Evolutionary conservation across 148 eudicot genomes (phyloP).

Genomic region (Euryodendron excelsum): DNA sequence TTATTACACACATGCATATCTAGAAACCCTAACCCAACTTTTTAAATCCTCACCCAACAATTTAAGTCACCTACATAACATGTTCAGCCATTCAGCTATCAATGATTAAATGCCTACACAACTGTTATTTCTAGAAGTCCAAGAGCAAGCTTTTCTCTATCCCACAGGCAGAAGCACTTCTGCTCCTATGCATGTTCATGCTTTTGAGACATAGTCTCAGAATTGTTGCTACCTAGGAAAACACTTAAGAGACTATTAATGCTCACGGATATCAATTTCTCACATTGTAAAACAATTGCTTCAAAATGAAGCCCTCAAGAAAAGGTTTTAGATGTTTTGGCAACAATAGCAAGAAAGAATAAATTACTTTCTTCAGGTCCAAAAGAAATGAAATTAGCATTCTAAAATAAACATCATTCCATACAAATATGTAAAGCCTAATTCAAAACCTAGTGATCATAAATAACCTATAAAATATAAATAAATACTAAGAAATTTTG

Average conservation of each 20-base stretch:
- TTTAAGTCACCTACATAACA: neutral
- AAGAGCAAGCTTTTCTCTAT: neutral
- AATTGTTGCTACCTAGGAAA: neutral
- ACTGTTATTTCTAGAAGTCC: constrained; percentile 2
- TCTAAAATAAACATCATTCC: neutral
- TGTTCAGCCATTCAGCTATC: neutral
- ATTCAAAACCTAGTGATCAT: neutral
- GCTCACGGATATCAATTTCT: neutral
- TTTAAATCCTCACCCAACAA: neutral
- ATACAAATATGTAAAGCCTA: neutral
- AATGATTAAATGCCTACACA: neutral
- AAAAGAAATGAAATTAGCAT: neutral
- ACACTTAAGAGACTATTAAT: neutral
- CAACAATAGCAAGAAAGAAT: neutral
- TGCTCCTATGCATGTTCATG: neutral
- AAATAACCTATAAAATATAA: neutral
- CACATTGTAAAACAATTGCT: neutral
- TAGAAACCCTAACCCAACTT: neutral
- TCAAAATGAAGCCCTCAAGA: neutral
- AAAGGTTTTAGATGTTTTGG: constrained; percentile 8
- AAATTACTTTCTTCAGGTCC: neutral
- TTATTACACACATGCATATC: neutral
- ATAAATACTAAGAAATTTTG: neutral
- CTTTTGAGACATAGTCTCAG: neutral
- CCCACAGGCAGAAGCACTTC: neutral